A percentile compares a stretch with the other conserved stretches of the same genome.
Conservation (phyloP, 768 basidiomycete species). For the Macrolepiota fuliginosa region DNA sequence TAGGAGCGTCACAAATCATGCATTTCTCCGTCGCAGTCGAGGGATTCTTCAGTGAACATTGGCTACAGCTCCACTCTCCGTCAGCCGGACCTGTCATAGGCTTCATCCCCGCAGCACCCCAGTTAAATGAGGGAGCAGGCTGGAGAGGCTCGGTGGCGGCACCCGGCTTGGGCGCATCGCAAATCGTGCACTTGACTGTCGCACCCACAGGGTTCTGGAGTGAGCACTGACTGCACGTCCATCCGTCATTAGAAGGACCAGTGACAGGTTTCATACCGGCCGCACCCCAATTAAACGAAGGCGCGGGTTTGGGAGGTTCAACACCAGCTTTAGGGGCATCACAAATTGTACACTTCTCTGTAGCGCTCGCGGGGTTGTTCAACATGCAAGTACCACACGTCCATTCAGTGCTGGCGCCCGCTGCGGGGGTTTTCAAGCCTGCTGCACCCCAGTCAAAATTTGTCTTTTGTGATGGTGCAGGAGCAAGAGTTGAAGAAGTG, state of each 20-base stretch:
- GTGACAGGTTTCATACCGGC: constrained; percentile 11
- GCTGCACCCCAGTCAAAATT: constrained; percentile 65
- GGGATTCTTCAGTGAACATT: constrained; percentile 51
- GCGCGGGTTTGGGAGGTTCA: background rate
- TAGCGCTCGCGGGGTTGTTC: constrained; percentile 41
- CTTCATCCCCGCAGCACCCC: constrained; percentile 13
- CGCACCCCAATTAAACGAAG: constrained; percentile 19
- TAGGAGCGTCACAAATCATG: constrained; percentile 43
- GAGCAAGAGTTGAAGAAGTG: constrained; percentile 12
- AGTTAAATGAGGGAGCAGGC: background rate
- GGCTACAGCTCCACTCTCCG: constrained; percentile 48
- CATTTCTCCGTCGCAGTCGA: constrained; percentile 45
- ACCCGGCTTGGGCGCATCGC: constrained; percentile 38
- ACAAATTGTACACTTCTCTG: constrained; percentile 50
- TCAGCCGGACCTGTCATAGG: background rate
- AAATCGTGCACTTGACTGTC: constrained; percentile 47
- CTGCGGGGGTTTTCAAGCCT: constrained; percentile 47
- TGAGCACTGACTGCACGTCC: constrained; percentile 57
- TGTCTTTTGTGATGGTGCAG: constrained; percentile 20
- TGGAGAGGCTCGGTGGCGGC: background rate
- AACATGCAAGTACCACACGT: constrained; percentile 53
- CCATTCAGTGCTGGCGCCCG: constrained; percentile 40
- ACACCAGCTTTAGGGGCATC: constrained; percentile 28
- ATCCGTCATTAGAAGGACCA: constrained; percentile 21
- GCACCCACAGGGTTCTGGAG: constrained; percentile 45